phyloP scores from a whole-genome alignment of 345 rosid genomes.

The Psidium friedrichsthalianum region DNA sequence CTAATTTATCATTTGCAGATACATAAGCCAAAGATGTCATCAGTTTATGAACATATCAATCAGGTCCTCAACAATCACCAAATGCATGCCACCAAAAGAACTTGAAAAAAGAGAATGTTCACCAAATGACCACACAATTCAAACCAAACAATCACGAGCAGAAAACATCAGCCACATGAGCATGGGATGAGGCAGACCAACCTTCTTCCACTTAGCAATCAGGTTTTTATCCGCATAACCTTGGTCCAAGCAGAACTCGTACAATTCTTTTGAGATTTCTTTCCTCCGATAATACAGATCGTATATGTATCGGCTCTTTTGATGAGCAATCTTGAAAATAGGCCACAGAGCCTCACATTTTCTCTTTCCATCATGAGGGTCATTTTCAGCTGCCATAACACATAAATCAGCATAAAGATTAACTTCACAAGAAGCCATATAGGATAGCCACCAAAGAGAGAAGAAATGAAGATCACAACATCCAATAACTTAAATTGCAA shows the following conservation, averaged over 20 bases:
- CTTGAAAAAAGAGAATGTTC: not conserved
- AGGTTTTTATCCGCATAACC: conserved; percentile 56
- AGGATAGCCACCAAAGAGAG: not conserved
- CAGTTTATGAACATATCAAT: not conserved
- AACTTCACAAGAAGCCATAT: not conserved
- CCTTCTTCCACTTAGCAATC: conserved; percentile 70
- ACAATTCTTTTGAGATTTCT: conserved; percentile 66
- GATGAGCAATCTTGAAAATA: conserved; percentile 67
- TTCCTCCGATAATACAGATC: conserved; percentile 53
- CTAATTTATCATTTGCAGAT: not conserved
- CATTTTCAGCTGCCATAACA: conserved; percentile 52
- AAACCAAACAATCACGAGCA: not conserved
- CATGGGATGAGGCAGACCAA: not conserved
- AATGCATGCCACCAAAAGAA: not conserved
- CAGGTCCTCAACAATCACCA: not conserved
- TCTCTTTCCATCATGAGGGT: conserved; percentile 73
- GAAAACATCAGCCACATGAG: not conserved
- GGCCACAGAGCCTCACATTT: conserved; percentile 78
- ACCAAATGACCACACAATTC: not conserved
- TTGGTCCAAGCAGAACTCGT: conserved; percentile 71
- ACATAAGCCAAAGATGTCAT: not conserved
- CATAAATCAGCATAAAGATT: not conserved
- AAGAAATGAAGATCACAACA: not conserved
- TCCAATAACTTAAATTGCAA: not conserved
- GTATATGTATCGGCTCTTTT: conserved; percentile 61